These are phyloP conservation scores for Choanephora cucurbitarum DNA, from an alignment of 371 early-diverging fungal genomes.

Conservation along the genomic window DNA sequence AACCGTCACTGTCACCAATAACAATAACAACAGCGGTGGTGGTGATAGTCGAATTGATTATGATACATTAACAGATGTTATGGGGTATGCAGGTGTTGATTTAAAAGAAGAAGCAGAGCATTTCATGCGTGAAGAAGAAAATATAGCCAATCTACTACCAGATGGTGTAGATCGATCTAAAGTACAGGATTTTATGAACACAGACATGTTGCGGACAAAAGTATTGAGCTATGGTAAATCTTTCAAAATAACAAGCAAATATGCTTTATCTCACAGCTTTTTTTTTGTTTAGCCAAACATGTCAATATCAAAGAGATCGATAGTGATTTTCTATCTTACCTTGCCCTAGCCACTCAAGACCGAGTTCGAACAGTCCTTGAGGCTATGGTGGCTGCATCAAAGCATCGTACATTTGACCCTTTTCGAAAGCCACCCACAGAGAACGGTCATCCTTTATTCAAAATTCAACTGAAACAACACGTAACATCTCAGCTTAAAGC, in stretches of 20 bases:
- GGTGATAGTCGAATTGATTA: conserved; percentile 54
- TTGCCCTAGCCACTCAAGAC: conserved; percentile 75
- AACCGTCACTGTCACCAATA: conserved; percentile 13
- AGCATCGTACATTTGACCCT: conserved; percentile 72
- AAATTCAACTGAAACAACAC: conserved; percentile 66
- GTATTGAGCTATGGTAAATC: conserved; percentile 49
- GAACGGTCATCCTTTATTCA: conserved; percentile 62
- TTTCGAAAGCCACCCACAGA: conserved; percentile 61
- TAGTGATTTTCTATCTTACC: conserved; percentile 65
- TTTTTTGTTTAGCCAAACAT: conserved; percentile 31
- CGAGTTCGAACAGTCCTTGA: conserved; percentile 65
- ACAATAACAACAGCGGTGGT: conserved; percentile 19
- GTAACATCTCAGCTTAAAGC: conserved; percentile 69
- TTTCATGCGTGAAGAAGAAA: conserved; percentile 47
- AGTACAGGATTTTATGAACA: conserved; percentile 61
- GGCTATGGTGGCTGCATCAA: conserved; percentile 68
- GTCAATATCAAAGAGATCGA: conserved; percentile 56
- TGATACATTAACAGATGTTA: conserved; percentile 78
- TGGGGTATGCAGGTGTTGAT: conserved; percentile 88
- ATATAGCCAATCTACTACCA: conserved; percentile 19
- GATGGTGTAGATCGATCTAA: conserved; percentile 54
- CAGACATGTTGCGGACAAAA: conserved; percentile 35
- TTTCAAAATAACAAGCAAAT: neutral
- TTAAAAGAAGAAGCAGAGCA: conserved; percentile 68
- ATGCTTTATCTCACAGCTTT: neutral